Base-by-base conservation (phyloP, 2,329 filamentous ascomycete genomes). In the Talaromyces atroroseus region DNA sequence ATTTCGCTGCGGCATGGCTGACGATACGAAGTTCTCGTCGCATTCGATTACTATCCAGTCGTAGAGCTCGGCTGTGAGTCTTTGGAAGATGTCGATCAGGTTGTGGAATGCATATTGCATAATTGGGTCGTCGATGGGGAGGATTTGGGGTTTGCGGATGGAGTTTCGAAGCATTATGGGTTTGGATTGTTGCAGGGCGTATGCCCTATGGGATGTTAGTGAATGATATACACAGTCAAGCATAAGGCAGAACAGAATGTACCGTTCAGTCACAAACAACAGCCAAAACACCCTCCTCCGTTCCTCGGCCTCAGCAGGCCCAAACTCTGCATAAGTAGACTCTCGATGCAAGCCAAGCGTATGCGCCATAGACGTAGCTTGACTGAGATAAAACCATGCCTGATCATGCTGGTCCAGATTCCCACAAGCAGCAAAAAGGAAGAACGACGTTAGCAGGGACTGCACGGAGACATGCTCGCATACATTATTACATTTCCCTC, bases 361-460 rank as follows among this genome's bases (percentile, higher is more conserved):
- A 52, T 76, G 74, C 5, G 70, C 71, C 70, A 92, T 77, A 5
- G 88, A 91, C 1, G 84, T 86, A 5, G 87, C 87, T 71, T 94
- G 89, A 24, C 88, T 84, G 10, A 92, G 76, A 67, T 90, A 84
- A 66, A 85, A 91, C 88, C 89, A 92, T 1, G 88, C 88, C 68
- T 85, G 85, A 60, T 88, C 84, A 68, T 91, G 87, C 68, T 85
- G 78, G 60, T 90, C 87, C 48, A 89, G 74, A 38, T 83, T 86
- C 59, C 87, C 86, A 68, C 87, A 83, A 57, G 85, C 86, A 38
- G 82, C 86, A 64, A 89, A 91, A 24, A 92, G 69, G 68, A 92
- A 91, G 71, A 89, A 90, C 54, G 86, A 90, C n/a, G 87, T 90
- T 58, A 85, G 83, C 11, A 76, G 66, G 8, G 65, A 70, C 46